These are phyloP conservation scores for Phytophthora pinifolia DNA, from an alignment of 352 stramenopile genomes.

Conservation along the genomic window DNA sequence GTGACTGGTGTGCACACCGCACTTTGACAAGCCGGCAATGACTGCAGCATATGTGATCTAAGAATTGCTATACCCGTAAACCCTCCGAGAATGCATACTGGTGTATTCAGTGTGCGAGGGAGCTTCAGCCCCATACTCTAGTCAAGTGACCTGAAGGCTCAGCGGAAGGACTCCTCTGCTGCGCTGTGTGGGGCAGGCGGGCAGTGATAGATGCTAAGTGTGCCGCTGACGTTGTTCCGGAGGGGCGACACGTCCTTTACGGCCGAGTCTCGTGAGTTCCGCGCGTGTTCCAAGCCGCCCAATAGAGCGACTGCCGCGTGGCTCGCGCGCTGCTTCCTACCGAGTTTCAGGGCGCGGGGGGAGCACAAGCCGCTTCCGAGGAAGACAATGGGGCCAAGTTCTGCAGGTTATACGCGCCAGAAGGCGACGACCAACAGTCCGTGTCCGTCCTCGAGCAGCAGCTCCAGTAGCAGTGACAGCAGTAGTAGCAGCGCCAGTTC, in stretches of 20 bases:
- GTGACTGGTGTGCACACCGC: conserved; percentile 19
- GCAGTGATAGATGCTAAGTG: conserved; percentile 21
- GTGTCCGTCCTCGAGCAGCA: conserved; percentile 40
- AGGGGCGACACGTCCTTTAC: conserved; percentile 1
- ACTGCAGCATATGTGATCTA: not conserved
- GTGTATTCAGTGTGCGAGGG: conserved; percentile 13
- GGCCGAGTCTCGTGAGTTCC: not conserved
- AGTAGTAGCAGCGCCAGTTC: conserved; percentile 30
- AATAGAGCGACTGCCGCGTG: conserved; percentile 12
- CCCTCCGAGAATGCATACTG: not conserved
- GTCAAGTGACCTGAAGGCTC: conserved; percentile 10
- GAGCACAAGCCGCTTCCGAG: conserved; percentile 6
- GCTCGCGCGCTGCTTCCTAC: conserved; percentile 9
- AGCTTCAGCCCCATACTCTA: conserved; percentile 12
- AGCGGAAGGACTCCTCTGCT: conserved; percentile 12
- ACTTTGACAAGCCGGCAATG: conserved; percentile 2
- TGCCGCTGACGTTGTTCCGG: conserved; percentile 16
- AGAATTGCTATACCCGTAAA: conserved; percentile 1
- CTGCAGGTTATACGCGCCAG: not conserved
- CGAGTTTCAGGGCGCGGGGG: not conserved
- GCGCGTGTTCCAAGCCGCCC: not conserved
- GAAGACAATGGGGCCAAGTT: not conserved
- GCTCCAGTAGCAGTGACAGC: conserved; percentile 33
- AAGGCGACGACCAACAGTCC: conserved; percentile 32
- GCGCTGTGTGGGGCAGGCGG: conserved; percentile 2